Percentiles rank a stretch among this genome's conserved stretches.
These are phyloP conservation scores for Talaromyces nanjingensis DNA, from an alignment of 495 filamentous ascomycete species.

Conservation along the genomic window DNA sequence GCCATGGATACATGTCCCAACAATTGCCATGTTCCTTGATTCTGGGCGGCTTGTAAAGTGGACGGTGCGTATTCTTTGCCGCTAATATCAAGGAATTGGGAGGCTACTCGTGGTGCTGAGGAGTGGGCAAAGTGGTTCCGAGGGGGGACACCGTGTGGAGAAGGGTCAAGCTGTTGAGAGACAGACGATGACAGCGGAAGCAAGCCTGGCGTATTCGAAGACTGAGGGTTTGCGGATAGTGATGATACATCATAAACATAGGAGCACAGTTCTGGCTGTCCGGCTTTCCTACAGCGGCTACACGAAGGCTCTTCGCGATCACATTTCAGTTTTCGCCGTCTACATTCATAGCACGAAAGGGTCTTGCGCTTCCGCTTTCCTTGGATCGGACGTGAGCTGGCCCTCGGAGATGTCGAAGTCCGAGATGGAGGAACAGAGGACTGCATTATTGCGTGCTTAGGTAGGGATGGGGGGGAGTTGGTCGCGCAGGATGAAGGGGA, in stretches of 20 bases:
- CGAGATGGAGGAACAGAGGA: not conserved
- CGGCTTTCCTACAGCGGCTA: conserved; percentile 24
- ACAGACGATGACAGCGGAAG: not conserved
- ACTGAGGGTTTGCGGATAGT: not conserved
- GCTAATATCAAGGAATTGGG: not conserved
- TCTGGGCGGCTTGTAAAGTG: not conserved
- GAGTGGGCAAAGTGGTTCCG: not conserved
- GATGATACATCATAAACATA: conserved; percentile 13
- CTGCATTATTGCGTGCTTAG: not conserved
- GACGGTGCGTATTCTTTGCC: not conserved
- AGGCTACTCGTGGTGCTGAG: not conserved
- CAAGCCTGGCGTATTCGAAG: not conserved
- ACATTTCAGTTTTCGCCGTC: conserved; percentile 29
- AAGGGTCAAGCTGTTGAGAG: not conserved
- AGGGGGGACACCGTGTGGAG: not conserved
- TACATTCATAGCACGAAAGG: conserved; percentile 28
- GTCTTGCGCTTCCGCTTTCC: conserved; percentile 15
- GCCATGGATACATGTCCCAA: conserved; percentile 10
- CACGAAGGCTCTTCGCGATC: conserved; percentile 28
- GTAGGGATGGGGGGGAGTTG: not conserved
- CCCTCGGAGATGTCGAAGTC: not conserved
- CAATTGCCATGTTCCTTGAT: conserved; percentile 6
- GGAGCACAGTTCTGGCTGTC: conserved; percentile 16
- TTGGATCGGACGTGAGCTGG: not conserved
- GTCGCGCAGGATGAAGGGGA: not conserved